Conservation (phyloP, 768 basidiomycete genomes). For the Serpula lacrymans region DNA sequence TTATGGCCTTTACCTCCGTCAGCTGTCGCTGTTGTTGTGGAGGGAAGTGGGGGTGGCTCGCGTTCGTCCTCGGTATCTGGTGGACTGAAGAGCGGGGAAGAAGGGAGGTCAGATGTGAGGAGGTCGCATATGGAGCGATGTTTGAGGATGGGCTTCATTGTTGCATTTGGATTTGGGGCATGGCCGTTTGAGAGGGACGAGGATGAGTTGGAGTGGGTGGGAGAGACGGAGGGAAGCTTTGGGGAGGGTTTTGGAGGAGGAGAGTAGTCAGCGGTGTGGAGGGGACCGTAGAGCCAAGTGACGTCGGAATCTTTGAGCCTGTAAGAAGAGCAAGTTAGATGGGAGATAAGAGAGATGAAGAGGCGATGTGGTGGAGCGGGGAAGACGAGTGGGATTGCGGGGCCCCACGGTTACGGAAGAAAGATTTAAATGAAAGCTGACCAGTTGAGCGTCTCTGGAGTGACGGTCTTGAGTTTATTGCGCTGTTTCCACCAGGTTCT, state of each 20-base stretch:
- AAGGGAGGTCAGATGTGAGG: slow-evolving; percentile 69
- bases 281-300: slow-evolving; percentile 97
- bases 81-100: slow-evolving; percentile 60
- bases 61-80: slow-evolving; percentile 53
- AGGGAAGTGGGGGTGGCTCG: slow-evolving; percentile 16
- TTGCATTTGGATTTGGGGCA: slow-evolving; percentile 19
- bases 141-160: slow-evolving; percentile 89
- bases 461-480: slow-evolving; percentile 91
- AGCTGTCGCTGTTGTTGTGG: slow-evolving; percentile 21
- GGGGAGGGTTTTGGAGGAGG: slow-evolving; percentile 48
- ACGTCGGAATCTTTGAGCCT: slow-evolving; percentile 99
- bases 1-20: slow-evolving; percentile 9
- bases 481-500: slow-evolving; percentile 99
- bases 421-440: slow-evolving; percentile 40
- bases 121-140: slow-evolving; percentile 90
- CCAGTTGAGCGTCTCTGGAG: slow-evolving; percentile 98
- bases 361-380: slow-evolving; percentile 9
- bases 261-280: slow-evolving; percentile 89
- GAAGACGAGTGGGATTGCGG: neutral
- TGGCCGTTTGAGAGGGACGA: slow-evolving; percentile 1
- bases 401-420: slow-evolving; percentile 2
- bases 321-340: slow-evolving; percentile 6
- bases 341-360: slow-evolving; percentile 3
- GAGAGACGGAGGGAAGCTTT: slow-evolving; percentile 31
- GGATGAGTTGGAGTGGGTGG: too few relatives aligned